Conservation (phyloP, 768 basidiomycete genomes). For the Boletus sp. region DNA sequence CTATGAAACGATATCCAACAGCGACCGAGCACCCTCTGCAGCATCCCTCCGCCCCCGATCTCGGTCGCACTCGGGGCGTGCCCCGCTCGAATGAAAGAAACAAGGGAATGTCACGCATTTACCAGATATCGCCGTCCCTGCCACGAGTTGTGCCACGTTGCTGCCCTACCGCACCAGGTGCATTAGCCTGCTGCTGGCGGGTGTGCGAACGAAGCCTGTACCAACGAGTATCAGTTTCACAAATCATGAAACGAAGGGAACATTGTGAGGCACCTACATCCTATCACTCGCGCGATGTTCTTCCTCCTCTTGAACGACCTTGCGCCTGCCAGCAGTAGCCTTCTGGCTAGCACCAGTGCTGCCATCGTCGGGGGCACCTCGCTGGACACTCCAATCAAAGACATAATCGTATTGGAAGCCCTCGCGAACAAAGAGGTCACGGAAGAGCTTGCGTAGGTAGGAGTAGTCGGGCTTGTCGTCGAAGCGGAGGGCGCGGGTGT, state of each 20-base stretch:
- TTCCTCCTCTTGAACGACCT: slow-evolving; percentile 83
- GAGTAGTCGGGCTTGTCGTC: slow-evolving; percentile 99
- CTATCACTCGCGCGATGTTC: slow-evolving; percentile 79
- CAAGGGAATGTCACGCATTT: slow-evolving; percentile 25
- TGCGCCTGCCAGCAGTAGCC: slow-evolving; percentile 60
- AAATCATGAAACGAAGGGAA: slow-evolving; percentile 13
- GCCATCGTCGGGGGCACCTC: slow-evolving; percentile 65
- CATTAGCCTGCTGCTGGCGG: slow-evolving; percentile 66
- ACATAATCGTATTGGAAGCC: slow-evolving; percentile 99
- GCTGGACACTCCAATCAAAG: slow-evolving; percentile 97
- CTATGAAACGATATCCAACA: slow-evolving; percentile 33
- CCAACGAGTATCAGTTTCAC: slow-evolving; percentile 11
- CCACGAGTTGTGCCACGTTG: slow-evolving; percentile 40
- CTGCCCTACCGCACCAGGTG: slow-evolving; percentile 48
- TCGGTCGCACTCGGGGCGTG: slow-evolving; percentile 45
- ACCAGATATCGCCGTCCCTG: slow-evolving; percentile 49
- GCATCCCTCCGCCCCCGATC: slow-evolving; percentile 37
- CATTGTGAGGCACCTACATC: slow-evolving; percentile 57
- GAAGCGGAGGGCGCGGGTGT: slow-evolving; percentile 97
- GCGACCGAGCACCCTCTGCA: slow-evolving; percentile 34
- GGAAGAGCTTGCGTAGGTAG: slow-evolving; percentile 98
- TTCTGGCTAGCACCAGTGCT: slow-evolving; percentile 60
- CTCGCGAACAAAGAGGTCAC: slow-evolving; percentile 94
- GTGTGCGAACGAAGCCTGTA: slow-evolving; percentile 82
- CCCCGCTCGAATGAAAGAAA: slow-evolving; percentile 35